These are phyloP conservation scores for Houttuynia cordata DNA, from an alignment of 164 flowering plant species.

Conservation along the genomic window DNA sequence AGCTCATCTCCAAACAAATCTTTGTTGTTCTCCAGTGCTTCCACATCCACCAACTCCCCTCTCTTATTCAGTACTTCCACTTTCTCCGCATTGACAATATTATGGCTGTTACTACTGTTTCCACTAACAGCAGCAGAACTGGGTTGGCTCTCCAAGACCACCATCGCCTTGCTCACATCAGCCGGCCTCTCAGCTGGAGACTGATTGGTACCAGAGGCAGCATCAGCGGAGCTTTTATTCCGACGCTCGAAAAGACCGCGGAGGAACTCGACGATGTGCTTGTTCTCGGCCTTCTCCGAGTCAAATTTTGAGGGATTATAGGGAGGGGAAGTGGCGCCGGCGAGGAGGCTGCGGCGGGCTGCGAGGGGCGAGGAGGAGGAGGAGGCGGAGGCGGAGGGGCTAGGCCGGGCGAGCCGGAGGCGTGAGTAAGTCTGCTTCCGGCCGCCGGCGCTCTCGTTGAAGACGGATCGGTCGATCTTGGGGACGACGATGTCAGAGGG, in stretches of 20 bases:
- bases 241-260: slow-evolving; percentile 26
- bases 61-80: slow-evolving; percentile 29
- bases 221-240: background rate
- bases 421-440: slow-evolving; percentile 87
- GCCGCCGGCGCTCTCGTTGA: slow-evolving; percentile 83
- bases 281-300: slow-evolving; percentile 31
- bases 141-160: background rate
- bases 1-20: slow-evolving; percentile 47
- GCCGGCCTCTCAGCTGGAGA: background rate
- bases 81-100: slow-evolving; percentile 5
- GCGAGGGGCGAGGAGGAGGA: slow-evolving; percentile 13
- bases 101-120: background rate
- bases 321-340: slow-evolving; percentile 9
- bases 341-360: slow-evolving; percentile 5
- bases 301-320: slow-evolving; percentile 14
- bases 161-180: background rate
- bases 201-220: background rate
- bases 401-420: slow-evolving; percentile 55
- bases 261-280: slow-evolving; percentile 29
- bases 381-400: slow-evolving; percentile 20
- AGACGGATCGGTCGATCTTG: slow-evolving; percentile 68
- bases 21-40: slow-evolving; percentile 26
- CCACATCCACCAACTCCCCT: slow-evolving; percentile 37
- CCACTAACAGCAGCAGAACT: background rate
- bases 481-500: slow-evolving; percentile 48